phyloP scores from a whole-genome alignment of 176 grass and related monocot genomes.

The Areca catechu region DNA sequence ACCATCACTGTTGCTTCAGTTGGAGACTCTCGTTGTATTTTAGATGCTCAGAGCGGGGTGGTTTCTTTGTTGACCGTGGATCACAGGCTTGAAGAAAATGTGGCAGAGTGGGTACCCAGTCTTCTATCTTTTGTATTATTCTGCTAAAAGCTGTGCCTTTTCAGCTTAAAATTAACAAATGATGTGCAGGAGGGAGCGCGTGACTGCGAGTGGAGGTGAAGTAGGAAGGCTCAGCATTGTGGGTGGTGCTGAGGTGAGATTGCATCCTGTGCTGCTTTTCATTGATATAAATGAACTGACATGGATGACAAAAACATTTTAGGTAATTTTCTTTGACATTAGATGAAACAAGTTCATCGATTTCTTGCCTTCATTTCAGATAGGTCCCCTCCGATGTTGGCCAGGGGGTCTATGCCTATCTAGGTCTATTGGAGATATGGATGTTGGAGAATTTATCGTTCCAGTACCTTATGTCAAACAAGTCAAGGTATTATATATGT shows the following conservation, averaged over 20 bases:
- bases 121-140: not conserved
- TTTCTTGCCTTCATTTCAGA: slow-evolving; percentile 42
- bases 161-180: not conserved
- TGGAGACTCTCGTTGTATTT: slow-evolving; percentile 90
- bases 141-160: not conserved
- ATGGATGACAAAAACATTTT: not conserved
- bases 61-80: slow-evolving; percentile 90
- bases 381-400: slow-evolving; percentile 89
- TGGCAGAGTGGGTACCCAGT: slow-evolving; percentile 69
- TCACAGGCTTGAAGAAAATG: slow-evolving; percentile 93
- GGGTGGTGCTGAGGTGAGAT: slow-evolving; percentile 77
- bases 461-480: slow-evolving; percentile 95
- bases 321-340: not conserved
- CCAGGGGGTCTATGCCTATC: slow-evolving; percentile 87
- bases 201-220: slow-evolving; percentile 94
- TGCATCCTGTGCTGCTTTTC: slow-evolving; percentile 15
- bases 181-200: slow-evolving; percentile 70
- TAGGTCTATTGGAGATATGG: slow-evolving; percentile 95
- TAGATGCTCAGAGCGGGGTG: slow-evolving; percentile 62
- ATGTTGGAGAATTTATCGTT: slow-evolving; percentile 94
- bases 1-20: slow-evolving; percentile 92
- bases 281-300: slow-evolving; percentile 2
- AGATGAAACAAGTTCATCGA: not conserved
- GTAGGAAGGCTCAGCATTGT: slow-evolving; percentile 94
- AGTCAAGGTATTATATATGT: slow-evolving; percentile 55